phyloP scores from a whole-genome alignment of 2,329 filamentous ascomycete species.

The Fusarium sarcochroum region DNA sequence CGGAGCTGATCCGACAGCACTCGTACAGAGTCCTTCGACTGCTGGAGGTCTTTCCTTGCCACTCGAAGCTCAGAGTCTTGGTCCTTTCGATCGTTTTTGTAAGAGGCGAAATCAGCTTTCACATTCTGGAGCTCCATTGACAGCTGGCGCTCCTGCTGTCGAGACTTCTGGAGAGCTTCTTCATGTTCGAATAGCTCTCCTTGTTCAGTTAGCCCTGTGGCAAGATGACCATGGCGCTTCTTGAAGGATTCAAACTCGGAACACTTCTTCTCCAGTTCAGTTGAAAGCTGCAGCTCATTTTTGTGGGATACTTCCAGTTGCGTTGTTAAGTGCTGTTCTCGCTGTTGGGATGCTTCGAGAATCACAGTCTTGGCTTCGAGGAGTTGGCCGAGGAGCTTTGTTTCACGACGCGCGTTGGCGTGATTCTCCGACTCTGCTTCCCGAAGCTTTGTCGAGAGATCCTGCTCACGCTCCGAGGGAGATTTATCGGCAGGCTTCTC shows the following conservation, averaged over 20 bases:
- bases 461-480: constrained; percentile 15
- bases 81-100: background rate
- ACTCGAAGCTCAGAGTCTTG: background rate
- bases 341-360: constrained; percentile 16
- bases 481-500: background rate
- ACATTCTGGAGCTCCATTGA: constrained; percentile 9
- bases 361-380: constrained; percentile 14
- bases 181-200: too few relatives aligned
- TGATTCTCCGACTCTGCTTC: constrained; percentile 8
- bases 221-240: background rate
- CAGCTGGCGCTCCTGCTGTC: constrained; percentile 9
- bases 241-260: background rate
- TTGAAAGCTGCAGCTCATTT: background rate
- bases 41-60: background rate
- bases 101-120: background rate
- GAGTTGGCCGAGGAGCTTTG: constrained; percentile 10
- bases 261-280: background rate
- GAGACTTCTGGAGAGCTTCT: constrained; percentile 2
- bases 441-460: constrained; percentile 18
- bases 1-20: background rate
- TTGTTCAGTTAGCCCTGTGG: constrained; percentile 5
- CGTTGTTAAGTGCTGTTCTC: background rate
- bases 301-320: constrained; percentile 5
- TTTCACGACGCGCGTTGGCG: constrained; percentile 1
- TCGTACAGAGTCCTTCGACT: background rate